These are phyloP conservation scores for Lepraria neglecta DNA, from an alignment of 495 filamentous ascomycete species.

Conservation along the genomic window DNA sequence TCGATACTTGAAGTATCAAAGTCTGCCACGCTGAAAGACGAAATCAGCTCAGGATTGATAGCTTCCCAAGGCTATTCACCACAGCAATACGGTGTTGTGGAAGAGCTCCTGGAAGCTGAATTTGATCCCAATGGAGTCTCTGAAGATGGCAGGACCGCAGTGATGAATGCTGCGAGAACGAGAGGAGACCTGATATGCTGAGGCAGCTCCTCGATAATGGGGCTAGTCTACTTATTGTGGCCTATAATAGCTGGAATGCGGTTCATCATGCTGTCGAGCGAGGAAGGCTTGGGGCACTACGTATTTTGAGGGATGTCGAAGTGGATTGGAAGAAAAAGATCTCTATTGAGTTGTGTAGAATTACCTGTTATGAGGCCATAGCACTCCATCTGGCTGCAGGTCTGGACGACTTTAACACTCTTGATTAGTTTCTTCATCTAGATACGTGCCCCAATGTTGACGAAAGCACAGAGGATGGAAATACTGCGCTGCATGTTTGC, in stretches of 20 bases:
- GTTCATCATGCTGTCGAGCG: neutral
- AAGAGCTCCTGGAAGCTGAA: no score
- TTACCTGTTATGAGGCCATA: neutral
- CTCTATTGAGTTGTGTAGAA: neutral
- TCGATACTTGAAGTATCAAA: no score
- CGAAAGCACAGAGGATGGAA: neutral
- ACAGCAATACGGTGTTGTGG: no score
- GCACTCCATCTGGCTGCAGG: constrained; percentile 18
- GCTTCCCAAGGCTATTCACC: no score
- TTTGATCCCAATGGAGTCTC: no score
- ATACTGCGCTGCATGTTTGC: constrained; percentile 1
- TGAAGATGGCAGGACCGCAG: no score
- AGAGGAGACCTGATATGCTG: neutral
- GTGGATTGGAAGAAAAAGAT: constrained; percentile 6
- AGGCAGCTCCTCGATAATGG: neutral
- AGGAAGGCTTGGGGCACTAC: neutral
- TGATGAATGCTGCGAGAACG: no score
- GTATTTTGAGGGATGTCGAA: neutral
- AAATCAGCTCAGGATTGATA: no score
- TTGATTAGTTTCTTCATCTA: constrained; percentile 4
- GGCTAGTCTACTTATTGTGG: neutral
- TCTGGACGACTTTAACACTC: neutral
- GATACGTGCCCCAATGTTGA: neutral
- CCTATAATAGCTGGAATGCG: neutral
- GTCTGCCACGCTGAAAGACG: no score